Evolutionary conservation across 108 stramenopile genomes (phyloP), one percentile per base, ranked within the genome.

Genomic region (Cyclotella cryptica): DNA sequence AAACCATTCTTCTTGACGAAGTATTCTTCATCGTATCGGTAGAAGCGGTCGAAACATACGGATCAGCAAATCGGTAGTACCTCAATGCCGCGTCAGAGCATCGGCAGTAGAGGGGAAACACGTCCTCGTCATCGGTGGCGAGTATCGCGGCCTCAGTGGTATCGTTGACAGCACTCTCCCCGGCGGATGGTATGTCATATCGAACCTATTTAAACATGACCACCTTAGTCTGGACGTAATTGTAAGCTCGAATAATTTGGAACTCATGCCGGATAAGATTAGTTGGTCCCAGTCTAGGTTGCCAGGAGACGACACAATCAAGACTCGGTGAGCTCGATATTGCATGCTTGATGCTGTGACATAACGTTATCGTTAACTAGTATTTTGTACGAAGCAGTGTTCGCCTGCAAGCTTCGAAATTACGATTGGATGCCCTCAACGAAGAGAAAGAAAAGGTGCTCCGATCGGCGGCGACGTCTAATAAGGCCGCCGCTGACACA

Each of bases 181-280:
- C 7, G 83, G 83, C 4, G 78, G 77, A 3, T 84, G 83, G 83
- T 84, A 79, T 72, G 21, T 81, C 21, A 53, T 85, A n/a, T 77
- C 75, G 10, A 60, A 81, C 27, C 44, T 85, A 19, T 72, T 78
- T 42, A 69, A 72, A 41, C 51, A 77, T 41, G 60, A 55, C 27
- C 21, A 62, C 40, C 55, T 69, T 52, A 53, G 62, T 10, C 18
- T 85, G 9, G 80, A 81, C 35, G 69, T 76, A 21, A 63, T 81
- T 24, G 53, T 81, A 9, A 54, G 43, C 35, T 59, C 57, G 41
- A 30, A 54, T 26, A 35, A 74, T 22, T 71, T 84, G 68, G 66
- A 75, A 40, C 39, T 80, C 22, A 69, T 82, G 11, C 61, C 68
- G 8, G 42, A 71, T 12, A 66, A 43, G 18, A 54, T 42, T 40